phyloP scores from a whole-genome alignment of 352 stramenopile genomes.

The Pythium dissimile region DNA sequence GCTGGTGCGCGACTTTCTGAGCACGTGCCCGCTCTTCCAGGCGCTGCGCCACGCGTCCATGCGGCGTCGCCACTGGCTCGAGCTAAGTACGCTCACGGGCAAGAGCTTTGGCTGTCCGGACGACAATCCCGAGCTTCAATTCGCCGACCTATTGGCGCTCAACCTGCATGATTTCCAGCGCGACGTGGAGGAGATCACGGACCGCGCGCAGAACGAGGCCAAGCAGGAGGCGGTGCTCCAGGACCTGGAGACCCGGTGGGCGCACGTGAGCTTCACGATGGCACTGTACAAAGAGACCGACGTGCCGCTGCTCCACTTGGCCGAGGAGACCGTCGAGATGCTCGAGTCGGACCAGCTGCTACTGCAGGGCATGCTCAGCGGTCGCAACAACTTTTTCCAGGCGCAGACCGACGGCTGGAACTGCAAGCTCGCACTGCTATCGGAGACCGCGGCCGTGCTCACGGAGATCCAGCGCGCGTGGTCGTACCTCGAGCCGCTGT shows the following conservation, averaged over 20 bases:
- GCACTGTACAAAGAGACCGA: slow-evolving; percentile 84
- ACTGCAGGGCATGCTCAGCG: slow-evolving; percentile 91
- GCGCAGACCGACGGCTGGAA: slow-evolving; percentile 52
- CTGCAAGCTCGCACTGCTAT: slow-evolving; percentile 56
- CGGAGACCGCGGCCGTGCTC: slow-evolving; percentile 85
- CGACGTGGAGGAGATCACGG: slow-evolving; percentile 90
- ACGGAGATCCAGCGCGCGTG: slow-evolving; percentile 94
- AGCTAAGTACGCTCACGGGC: slow-evolving; percentile 57
- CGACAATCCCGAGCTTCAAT: slow-evolving; percentile 59
- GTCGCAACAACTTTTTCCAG: slow-evolving; percentile 70
- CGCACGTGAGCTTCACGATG: slow-evolving; percentile 72
- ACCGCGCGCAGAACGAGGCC: slow-evolving; percentile 89
- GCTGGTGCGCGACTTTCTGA: slow-evolving; percentile 72
- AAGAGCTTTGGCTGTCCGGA: slow-evolving; percentile 62
- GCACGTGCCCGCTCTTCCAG: slow-evolving; percentile 76
- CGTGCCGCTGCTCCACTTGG: slow-evolving; percentile 81
- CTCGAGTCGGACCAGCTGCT: slow-evolving; percentile 94
- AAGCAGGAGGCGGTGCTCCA: slow-evolving; percentile 86
- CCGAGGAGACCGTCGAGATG: slow-evolving; percentile 93
- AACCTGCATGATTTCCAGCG: slow-evolving; percentile 74
- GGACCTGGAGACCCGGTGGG: slow-evolving; percentile 81
- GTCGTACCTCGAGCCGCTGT: slow-evolving; percentile 94
- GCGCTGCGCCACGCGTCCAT: slow-evolving; percentile 73
- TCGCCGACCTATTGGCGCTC: slow-evolving; percentile 81
- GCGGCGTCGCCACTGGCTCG: slow-evolving; percentile 68